phyloP scores from a whole-genome alignment of 2,329 filamentous ascomycete genomes.

The Aspergillus intermedius region DNA sequence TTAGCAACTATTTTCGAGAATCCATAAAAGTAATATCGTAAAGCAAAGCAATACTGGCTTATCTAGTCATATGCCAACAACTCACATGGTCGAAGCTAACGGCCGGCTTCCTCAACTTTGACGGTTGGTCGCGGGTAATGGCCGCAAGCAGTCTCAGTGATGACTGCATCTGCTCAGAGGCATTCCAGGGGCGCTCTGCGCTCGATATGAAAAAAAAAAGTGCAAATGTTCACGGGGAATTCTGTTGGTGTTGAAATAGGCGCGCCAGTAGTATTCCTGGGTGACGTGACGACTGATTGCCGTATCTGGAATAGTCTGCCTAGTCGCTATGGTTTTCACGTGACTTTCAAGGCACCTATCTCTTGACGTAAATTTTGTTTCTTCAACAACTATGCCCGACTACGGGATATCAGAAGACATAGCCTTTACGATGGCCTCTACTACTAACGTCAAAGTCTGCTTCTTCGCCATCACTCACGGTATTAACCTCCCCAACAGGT shows the following conservation, averaged over 20 bases:
- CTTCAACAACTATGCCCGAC: too few relatives aligned
- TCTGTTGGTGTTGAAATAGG: too few relatives aligned
- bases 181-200: conserved; percentile 1
- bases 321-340: too few relatives aligned
- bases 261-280: too few relatives aligned
- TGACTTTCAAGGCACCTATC: too few relatives aligned
- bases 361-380: too few relatives aligned
- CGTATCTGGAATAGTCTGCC: too few relatives aligned
- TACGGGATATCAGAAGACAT: too few relatives aligned
- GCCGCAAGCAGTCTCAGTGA: conserved; percentile 23
- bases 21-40: neutral
- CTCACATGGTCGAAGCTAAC: conserved; percentile 36
- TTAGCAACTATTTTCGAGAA: neutral
- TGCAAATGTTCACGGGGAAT: too few relatives aligned
- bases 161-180: conserved; percentile 20
- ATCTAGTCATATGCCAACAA: conserved; percentile 1
- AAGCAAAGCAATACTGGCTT: neutral
- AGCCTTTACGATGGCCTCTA: neutral
- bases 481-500: conserved; percentile 14
- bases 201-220: too few relatives aligned
- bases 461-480: conserved; percentile 43
- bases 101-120: conserved; percentile 30
- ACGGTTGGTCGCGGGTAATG: conserved; percentile 22
- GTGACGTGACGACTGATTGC: too few relatives aligned
- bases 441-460: conserved; percentile 28